These are phyloP conservation scores for Pleomassaria siparia DNA, from an alignment of 2,329 filamentous ascomycete species.

Conservation along the genomic window DNA sequence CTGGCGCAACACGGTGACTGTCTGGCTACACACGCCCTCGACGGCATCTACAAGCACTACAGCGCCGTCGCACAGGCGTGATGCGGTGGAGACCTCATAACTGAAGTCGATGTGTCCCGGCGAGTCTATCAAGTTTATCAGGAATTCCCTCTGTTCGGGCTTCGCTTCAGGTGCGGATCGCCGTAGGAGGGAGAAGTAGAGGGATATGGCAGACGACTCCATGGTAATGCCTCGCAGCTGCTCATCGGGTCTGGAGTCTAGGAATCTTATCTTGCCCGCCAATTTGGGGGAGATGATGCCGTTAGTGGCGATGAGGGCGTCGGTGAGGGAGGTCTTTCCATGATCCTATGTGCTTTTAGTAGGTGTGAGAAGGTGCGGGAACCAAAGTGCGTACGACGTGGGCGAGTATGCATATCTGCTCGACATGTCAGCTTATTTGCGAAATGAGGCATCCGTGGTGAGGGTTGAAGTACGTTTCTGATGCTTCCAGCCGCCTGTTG, in stretches of 20 bases:
- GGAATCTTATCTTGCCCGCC: conserved; percentile 95
- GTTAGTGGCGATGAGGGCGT: conserved; percentile 95
- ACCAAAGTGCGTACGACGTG: conserved; percentile 66
- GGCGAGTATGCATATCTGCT: conserved; percentile 89
- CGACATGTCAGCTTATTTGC: conserved; percentile 26
- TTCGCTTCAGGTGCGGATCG: conserved; percentile 67
- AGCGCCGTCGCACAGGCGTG: conserved; percentile 89
- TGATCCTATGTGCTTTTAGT: conserved; percentile 65
- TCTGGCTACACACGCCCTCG: conserved; percentile 97
- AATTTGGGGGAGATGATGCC: conserved; percentile 98
- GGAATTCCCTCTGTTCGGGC: conserved; percentile 80
- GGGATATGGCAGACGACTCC: conserved; percentile 97
- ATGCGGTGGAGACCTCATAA: conserved; percentile 95
- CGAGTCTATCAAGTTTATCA: conserved; percentile 97
- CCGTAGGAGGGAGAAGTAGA: conserved; percentile 91
- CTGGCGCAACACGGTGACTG: conserved; percentile 92
- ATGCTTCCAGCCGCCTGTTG: conserved; percentile 87
- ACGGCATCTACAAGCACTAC: conserved; percentile 95
- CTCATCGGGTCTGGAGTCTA: conserved; percentile 94
- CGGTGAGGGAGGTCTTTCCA: conserved; percentile 95
- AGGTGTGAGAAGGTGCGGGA: conserved; percentile 6
- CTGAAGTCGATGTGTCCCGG: conserved; percentile 98
- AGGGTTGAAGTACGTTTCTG: conserved; percentile 72
- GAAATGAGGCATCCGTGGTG: conserved; percentile 17
- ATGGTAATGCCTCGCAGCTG: conserved; percentile 98